These are phyloP conservation scores for Diaporthe ilicicola DNA, from an alignment of 2,329 filamentous ascomycete species.

Conservation along the genomic window DNA sequence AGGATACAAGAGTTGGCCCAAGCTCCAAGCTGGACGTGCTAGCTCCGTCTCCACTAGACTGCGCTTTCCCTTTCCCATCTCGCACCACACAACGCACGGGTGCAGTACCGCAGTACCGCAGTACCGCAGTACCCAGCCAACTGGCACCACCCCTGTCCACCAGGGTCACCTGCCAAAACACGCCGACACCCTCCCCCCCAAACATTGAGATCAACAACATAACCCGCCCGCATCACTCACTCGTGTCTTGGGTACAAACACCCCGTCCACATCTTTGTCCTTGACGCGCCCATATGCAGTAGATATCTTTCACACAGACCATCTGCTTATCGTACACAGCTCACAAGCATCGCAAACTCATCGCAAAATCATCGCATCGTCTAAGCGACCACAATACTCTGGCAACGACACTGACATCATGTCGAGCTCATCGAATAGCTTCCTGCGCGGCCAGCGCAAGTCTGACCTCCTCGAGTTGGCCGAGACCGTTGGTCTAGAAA, in stretches of 20 bases:
- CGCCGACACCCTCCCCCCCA: neutral
- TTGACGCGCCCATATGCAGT: slow-evolving; percentile 26
- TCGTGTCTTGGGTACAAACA: slow-evolving; percentile 5
- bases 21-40: slow-evolving; percentile 15
- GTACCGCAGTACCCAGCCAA: slow-evolving; percentile 6
- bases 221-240: slow-evolving; percentile 20
- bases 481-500: slow-evolving; percentile 72
- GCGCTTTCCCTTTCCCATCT: neutral
- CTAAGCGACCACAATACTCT: slow-evolving; percentile 32
- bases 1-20: slow-evolving; percentile 23
- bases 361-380: slow-evolving; percentile 44
- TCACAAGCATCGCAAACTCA: slow-evolving; percentile 39
- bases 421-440: slow-evolving; percentile 69
- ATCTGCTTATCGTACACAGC: slow-evolving; percentile 15
- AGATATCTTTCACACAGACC: neutral
- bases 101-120: slow-evolving; percentile 7
- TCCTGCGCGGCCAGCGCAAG: slow-evolving; percentile 85
- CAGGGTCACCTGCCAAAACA: slow-evolving; percentile 22
- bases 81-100: neutral
- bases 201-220: slow-evolving; percentile 26
- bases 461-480: slow-evolving; percentile 79
- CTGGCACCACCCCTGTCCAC: neutral
- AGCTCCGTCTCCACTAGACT: neutral
- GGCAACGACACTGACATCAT: slow-evolving; percentile 51
- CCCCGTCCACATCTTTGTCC: neutral